Evolutionary conservation across 345 rosid species (phyloP).

Genomic region (Salix udensis): DNA sequence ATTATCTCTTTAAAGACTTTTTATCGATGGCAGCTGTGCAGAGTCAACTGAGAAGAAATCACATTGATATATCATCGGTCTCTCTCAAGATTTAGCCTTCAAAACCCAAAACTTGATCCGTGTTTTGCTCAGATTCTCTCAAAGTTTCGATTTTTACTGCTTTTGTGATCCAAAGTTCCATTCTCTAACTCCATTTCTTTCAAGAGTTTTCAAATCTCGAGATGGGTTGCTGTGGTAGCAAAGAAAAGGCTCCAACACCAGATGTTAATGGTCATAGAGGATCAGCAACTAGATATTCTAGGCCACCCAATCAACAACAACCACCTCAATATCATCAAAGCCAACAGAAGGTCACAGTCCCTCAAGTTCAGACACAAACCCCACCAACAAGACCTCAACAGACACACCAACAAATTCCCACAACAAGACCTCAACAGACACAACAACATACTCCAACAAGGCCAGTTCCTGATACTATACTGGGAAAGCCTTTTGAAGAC

Average conservation of each 20-base stretch:
- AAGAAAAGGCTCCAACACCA: slow-evolving; percentile 29
- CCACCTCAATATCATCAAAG: slow-evolving; percentile 19
- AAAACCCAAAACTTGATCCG: not conserved
- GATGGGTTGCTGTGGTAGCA: slow-evolving; percentile 69
- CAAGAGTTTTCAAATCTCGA: not conserved
- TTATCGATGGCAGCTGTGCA: not conserved
- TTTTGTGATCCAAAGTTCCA: not conserved
- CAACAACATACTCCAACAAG: not conserved
- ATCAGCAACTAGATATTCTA: slow-evolving; percentile 18
- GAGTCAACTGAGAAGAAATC: not conserved
- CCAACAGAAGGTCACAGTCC: slow-evolving; percentile 28
- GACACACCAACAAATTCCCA: slow-evolving; percentile 7
- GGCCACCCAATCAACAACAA: slow-evolving; percentile 21
- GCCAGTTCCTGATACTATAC: slow-evolving; percentile 38
- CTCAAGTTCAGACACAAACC: slow-evolving; percentile 18
- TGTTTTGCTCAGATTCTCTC: not conserved
- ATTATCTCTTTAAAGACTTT: not conserved
- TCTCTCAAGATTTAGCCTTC: not conserved
- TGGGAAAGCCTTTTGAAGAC: slow-evolving; percentile 73
- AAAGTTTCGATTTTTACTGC: not conserved
- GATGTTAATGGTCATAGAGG: slow-evolving; percentile 27
- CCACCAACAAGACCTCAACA: slow-evolving; percentile 7
- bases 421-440: not conserved
- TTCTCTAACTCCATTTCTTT: not conserved
- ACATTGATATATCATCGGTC: not conserved